These are phyloP conservation scores for Trametes coccinea DNA, from an alignment of 768 basidiomycete species.

Conservation along the genomic window DNA sequence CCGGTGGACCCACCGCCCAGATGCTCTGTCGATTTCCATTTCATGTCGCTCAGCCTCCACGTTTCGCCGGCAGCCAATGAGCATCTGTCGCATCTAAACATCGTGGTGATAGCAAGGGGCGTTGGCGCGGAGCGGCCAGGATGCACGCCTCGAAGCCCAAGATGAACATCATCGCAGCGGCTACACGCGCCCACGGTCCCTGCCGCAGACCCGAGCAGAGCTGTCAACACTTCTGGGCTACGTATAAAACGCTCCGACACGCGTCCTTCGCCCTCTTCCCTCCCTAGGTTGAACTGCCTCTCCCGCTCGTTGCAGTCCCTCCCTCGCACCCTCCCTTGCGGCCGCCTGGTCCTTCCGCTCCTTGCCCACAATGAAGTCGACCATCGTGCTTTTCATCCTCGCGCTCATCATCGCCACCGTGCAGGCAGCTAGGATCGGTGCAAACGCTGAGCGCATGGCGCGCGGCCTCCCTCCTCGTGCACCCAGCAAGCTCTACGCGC, in stretches of 20 bases:
- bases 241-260: conserved; percentile 1
- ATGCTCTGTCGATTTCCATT: neutral
- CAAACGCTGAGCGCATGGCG: conserved; percentile 22
- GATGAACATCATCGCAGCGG: neutral
- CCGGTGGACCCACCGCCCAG: conserved; percentile 9
- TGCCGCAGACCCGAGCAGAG: neutral
- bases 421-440: conserved; percentile 8
- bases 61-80: neutral
- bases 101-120: conserved; percentile 1
- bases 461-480: conserved; percentile 21
- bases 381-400: conserved; percentile 11
- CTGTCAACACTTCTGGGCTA: neutral
- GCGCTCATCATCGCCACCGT: conserved; percentile 20
- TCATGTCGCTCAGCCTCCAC: neutral
- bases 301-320: neutral
- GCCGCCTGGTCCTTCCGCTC: conserved; percentile 7
- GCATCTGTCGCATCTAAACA: neutral
- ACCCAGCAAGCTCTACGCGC: conserved; percentile 13
- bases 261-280: neutral
- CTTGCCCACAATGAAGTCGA: conserved; percentile 11
- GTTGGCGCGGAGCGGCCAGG: neutral
- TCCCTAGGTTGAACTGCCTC: neutral
- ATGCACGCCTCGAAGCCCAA: neutral
- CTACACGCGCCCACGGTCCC: neutral
- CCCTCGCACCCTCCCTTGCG: conserved; percentile 10